Evolutionary conservation across 768 basidiomycete genomes (phyloP).

Genomic region (Russula brevipes): DNA sequence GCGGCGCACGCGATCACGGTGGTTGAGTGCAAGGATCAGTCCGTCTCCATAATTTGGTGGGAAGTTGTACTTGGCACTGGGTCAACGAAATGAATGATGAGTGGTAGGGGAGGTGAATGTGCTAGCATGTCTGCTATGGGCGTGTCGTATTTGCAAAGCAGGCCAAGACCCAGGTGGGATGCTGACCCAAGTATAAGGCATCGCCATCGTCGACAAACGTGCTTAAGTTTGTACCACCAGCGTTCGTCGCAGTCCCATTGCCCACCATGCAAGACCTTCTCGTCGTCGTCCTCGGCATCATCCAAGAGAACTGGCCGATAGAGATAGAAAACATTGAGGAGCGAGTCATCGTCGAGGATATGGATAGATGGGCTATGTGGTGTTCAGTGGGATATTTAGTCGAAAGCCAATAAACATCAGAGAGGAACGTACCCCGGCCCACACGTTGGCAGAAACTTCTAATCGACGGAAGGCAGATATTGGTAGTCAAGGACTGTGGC

Average conservation of each 20-base stretch:
- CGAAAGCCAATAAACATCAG: too few relatives aligned
- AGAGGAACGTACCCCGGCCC: too few relatives aligned
- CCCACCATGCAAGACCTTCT: not conserved
- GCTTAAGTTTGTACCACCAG: not conserved
- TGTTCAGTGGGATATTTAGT: not conserved
- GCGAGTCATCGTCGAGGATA: too few relatives aligned
- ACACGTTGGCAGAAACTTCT: too few relatives aligned
- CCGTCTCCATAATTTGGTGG: not conserved
- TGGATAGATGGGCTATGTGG: not conserved
- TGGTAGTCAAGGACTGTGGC: too few relatives aligned
- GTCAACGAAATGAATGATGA: not conserved
- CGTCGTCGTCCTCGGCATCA: not conserved
- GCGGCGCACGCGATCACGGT: slow-evolving; percentile 1
- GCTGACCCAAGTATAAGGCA: not conserved
- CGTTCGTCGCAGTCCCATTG: not conserved
- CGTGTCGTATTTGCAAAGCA: not conserved
- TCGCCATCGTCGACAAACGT: not conserved
- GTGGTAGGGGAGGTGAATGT: not conserved
- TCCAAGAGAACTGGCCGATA: too few relatives aligned
- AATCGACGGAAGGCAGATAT: too few relatives aligned
- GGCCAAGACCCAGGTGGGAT: not conserved
- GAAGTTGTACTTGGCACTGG: too few relatives aligned
- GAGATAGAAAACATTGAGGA: too few relatives aligned
- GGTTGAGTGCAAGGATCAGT: not conserved
- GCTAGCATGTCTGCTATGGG: not conserved